These are phyloP conservation scores for Fusarium austroafricanum DNA, from an alignment of 2,329 filamentous ascomycete genomes.

Conservation along the genomic window DNA sequence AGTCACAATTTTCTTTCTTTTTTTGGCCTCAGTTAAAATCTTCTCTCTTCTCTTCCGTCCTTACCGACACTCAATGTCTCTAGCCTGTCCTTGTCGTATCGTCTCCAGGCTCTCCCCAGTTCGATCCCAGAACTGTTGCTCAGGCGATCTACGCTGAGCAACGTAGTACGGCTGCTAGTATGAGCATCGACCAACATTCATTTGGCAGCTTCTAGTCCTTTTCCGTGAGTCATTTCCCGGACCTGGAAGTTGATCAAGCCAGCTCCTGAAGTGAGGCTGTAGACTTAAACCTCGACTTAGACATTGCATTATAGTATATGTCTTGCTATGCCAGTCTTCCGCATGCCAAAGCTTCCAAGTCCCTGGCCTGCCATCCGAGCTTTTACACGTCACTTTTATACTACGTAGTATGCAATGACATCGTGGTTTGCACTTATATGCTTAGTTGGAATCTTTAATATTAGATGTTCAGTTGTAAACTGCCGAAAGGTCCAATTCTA, in stretches of 20 bases:
- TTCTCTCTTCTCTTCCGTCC: slow-evolving; percentile 5
- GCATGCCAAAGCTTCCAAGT: slow-evolving; percentile 33
- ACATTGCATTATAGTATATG: slow-evolving; percentile 35
- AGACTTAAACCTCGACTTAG: slow-evolving; percentile 12
- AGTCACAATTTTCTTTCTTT: slow-evolving; percentile 17
- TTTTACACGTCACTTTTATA: slow-evolving; percentile 25
- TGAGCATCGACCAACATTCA: slow-evolving; percentile 29
- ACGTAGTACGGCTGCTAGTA: slow-evolving; percentile 16
- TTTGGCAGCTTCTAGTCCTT: slow-evolving; percentile 20
- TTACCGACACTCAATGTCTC: slow-evolving; percentile 24
- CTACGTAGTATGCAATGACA: slow-evolving; percentile 1
- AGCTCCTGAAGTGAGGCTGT: slow-evolving; percentile 38
- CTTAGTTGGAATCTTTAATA: slow-evolving; percentile 2
- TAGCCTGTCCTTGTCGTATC: slow-evolving; percentile 29
- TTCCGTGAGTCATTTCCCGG: slow-evolving; percentile 36
- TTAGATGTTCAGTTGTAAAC: background rate
- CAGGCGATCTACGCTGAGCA: slow-evolving; percentile 37
- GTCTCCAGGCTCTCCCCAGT: slow-evolving; percentile 29
- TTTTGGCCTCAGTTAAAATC: background rate
- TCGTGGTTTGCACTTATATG: slow-evolving; percentile 6
- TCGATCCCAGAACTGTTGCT: slow-evolving; percentile 35
- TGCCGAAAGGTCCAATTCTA: background rate
- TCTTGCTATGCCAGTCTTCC: slow-evolving; percentile 32
- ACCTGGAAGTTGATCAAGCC: slow-evolving; percentile 29
- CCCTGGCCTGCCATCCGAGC: slow-evolving; percentile 18